Base-by-base conservation (phyloP, 495 filamentous ascomycete genomes). In the Geoglossum glabrum region DNA sequence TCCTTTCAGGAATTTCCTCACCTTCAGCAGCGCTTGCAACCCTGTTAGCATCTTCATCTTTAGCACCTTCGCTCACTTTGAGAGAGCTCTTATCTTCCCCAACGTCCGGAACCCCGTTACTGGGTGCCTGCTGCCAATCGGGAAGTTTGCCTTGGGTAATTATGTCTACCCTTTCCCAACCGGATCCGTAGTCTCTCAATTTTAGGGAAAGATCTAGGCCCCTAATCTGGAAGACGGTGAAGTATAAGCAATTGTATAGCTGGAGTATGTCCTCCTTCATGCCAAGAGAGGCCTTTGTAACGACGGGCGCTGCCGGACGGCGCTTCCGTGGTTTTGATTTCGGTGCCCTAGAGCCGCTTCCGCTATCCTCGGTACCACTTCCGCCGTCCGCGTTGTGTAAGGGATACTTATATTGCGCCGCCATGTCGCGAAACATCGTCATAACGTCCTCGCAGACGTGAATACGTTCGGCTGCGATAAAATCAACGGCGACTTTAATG, bases 401-500 rank as follows among this genome's bases (percentile, higher is more conserved):
- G 15, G 23, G 54, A 27, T 56, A 56, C 54, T 56, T 45, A 38
- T 56, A 56, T 26, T 56, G 31, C 17, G 54, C 54, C 6, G 54
- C 54, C 31, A 56, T 27, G 36, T 56, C 54, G 27, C 54, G 54
- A 25, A 56, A 56, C 54, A 45, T 38, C 1, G 25, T 38, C 54
- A 56, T 56, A 26, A 56, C 36, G 21, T 56, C 54, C 23, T 25
- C 54, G 13, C 54, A 56, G 10, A 56, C 54, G 17, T 56, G 23
- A n/a, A 56, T 38, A 25, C 54, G 54, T 19, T 68, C 66, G 0
- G 66, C 59, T 19, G 64, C 57, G 36, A 68, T 61, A 23, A 68
- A 68, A 55, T 68, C 66, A 3, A 68, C 66, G 11, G 66, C 66
- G 19, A 68, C 66, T 47, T 68, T 68, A 1, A 68, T 60, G 34